Base-by-base conservation (phyloP, 2,329 filamentous ascomycete species). In the Cladorrhinum sp. region DNA sequence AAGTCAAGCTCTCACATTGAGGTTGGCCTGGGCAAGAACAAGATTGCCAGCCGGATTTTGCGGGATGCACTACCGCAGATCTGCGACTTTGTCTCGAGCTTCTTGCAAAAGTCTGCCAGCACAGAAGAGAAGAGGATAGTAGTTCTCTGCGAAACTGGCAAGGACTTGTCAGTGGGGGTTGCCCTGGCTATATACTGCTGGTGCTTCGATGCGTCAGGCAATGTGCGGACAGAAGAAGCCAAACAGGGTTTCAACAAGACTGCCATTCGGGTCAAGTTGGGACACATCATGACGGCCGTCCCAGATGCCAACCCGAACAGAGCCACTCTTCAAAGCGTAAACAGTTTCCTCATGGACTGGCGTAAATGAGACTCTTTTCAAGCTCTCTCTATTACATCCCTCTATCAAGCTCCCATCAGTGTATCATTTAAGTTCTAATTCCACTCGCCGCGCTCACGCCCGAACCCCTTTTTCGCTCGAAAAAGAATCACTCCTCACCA, bases 281-380 rank as follows among this genome's bases (percentile, higher is more conserved):
- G 89, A n/a, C 89, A 87, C 79, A 90, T 98, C 67, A 91, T 93
- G 74, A 88, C 87, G 4, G 85, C 85, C 0, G 88, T 89, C 71
- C 89, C 92, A 0, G 86, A 89, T 66, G 89, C 88, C 2, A 96
- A 96, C 71, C 93, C 93, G 0, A 93, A 88, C 64, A 81, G 95
- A 36, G 83, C 90, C 22, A 97, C 93, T 0, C 77, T 98, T 38
- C 93, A 97, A 74, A 93, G 91, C 66, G 89, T 98, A 4, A 97
- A 98, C 74, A 90, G 90, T 58, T 96, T 91, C 69, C 76, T 98
- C 55, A 93, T 98, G 86, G 81, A 81, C 59, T 79, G 76, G 74
- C 55, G 36, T 48, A 50, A 50, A 50, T 50, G 24, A 23, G 12
- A 32, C 41, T 56, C 58, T 32, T 50, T 51, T 27, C 27, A 49